Conservation (phyloP, 176 grass and related monocot genomes). For the Cocos nucifera region DNA sequence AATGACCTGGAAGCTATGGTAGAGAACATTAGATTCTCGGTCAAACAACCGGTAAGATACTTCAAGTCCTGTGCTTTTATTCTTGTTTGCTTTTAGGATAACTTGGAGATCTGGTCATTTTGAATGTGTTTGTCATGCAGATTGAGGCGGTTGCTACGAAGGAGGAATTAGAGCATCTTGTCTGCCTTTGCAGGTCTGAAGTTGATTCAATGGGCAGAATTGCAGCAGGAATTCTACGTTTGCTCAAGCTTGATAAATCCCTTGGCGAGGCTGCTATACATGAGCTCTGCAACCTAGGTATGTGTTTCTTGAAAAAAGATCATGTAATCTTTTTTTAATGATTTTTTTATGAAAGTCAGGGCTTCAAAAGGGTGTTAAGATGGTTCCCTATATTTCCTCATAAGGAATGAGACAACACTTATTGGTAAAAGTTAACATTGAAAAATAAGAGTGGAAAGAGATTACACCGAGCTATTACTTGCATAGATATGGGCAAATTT, state of each 20-base stretch:
- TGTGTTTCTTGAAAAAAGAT: not conserved
- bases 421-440: too few relatives aligned
- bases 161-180: conserved; percentile 83
- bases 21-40: conserved; percentile 94
- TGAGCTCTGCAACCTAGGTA: conserved; percentile 89
- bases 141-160: conserved; percentile 89
- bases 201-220: conserved; percentile 93
- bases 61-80: conserved; percentile 12
- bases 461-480: too few relatives aligned
- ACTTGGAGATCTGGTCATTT: conserved; percentile 2
- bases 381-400: too few relatives aligned
- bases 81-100: conserved; percentile 14
- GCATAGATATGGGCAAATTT: too few relatives aligned
- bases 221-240: conserved; percentile 76
- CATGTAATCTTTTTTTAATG: too few relatives aligned
- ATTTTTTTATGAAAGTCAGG: too few relatives aligned
- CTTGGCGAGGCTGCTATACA: conserved; percentile 81
- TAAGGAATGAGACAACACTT: too few relatives aligned
- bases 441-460: too few relatives aligned
- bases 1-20: conserved; percentile 43
- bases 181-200: conserved; percentile 72
- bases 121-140: conserved; percentile 23
- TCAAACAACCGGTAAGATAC: conserved; percentile 73
- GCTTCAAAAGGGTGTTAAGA: too few relatives aligned
- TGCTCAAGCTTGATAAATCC: conserved; percentile 91